phyloP scores from a whole-genome alignment of 148 eudicot genomes.

The Salicornia ramosissima region DNA sequence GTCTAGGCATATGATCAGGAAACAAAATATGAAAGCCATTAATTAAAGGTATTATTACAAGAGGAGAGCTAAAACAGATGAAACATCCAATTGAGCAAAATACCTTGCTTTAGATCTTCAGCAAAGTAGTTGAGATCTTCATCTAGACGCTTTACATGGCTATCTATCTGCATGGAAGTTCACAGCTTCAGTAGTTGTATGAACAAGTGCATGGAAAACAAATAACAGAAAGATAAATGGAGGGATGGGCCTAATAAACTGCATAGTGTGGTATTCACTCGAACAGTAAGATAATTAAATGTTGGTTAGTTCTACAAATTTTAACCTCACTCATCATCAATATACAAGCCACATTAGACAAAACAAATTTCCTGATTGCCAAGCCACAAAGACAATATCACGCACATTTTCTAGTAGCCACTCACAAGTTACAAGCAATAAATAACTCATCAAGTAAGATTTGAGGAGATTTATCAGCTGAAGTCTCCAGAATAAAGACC shows the following conservation, averaged over 20 bases:
- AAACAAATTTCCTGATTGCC: too few relatives aligned
- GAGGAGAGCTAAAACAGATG: background rate
- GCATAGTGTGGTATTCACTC: background rate
- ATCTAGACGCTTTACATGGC: slow-evolving; percentile 93
- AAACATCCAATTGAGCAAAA: slow-evolving; percentile 4
- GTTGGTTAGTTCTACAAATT: too few relatives aligned
- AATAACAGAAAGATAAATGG: background rate
- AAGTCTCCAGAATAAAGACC: too few relatives aligned
- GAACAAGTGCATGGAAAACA: background rate
- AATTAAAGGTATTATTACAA: background rate
- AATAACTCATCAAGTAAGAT: too few relatives aligned
- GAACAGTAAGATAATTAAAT: too few relatives aligned
- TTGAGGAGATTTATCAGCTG: too few relatives aligned
- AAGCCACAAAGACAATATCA: too few relatives aligned
- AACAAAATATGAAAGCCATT: background rate
- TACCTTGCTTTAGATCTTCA: slow-evolving; percentile 97
- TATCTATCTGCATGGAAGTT: slow-evolving; percentile 70
- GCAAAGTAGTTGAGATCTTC: slow-evolving; percentile 94
- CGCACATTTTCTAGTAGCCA: too few relatives aligned
- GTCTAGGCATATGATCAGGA: background rate
- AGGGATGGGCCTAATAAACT: background rate
- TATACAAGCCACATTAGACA: too few relatives aligned
- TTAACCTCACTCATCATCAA: too few relatives aligned
- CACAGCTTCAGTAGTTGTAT: slow-evolving; percentile 10
- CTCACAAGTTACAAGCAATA: too few relatives aligned